Percentiles rank a stretch among this genome's conserved stretches.
phyloP scores from a whole-genome alignment of 225 moss, liverwort and hornwort genomes.

The Takakia lepidozioides region DNA sequence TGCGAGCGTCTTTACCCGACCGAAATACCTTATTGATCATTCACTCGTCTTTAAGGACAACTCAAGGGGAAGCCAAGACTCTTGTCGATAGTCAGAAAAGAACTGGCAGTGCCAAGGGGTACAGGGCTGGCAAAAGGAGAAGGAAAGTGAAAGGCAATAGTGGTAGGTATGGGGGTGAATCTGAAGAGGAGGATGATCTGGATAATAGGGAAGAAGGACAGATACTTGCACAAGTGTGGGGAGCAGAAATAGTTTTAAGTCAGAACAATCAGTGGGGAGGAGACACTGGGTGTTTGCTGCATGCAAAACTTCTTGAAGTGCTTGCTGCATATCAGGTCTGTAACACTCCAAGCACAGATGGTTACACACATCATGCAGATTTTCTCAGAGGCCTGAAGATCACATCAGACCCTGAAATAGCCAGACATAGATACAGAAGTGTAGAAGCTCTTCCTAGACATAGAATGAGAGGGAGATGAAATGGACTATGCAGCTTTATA shows the following conservation, averaged over 20 bases:
- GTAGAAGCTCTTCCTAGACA: too few species aligned
- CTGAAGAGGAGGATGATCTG: conserved; percentile 22
- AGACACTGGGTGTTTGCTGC: conserved; percentile 34
- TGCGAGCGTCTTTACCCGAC: conserved; percentile 78
- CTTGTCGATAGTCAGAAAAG: conserved; percentile 29
- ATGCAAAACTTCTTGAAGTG: conserved; percentile 75
- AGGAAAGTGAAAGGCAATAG: conserved; percentile 50
- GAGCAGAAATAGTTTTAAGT: conserved; percentile 28
- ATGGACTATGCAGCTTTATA: not conserved
- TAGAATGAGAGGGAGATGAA: too few species aligned
- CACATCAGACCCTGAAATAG: too few species aligned
- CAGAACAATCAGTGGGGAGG: conserved; percentile 10
- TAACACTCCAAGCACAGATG: not conserved
- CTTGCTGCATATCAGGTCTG: conserved; percentile 91
- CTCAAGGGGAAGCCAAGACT: conserved; percentile 5
- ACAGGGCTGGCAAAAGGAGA: conserved; percentile 41
- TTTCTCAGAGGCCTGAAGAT: too few species aligned
- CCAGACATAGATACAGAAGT: too few species aligned
- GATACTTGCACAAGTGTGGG: conserved; percentile 58
- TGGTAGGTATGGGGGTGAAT: conserved; percentile 12
- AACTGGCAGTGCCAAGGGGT: conserved; percentile 16
- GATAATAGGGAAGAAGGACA: conserved; percentile 27
- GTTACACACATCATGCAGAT: not conserved
- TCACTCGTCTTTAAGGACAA: conserved; percentile 38
- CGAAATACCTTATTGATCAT: conserved; percentile 71